Percentiles rank a stretch among this genome's conserved stretches.
phyloP scores from a whole-genome alignment of 441 rosid species.

The Hura crepitans region DNA sequence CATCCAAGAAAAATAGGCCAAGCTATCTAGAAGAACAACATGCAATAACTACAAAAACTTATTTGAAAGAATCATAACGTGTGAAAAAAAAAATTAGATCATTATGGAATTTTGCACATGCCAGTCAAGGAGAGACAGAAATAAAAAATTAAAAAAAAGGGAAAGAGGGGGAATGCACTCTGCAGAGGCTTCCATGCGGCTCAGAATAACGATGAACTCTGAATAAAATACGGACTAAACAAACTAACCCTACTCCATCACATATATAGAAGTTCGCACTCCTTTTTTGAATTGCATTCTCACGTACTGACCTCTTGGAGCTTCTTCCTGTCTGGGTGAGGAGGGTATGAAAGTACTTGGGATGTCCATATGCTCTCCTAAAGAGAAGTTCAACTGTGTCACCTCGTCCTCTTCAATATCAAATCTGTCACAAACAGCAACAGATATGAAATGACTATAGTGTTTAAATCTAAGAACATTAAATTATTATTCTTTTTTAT shows the following conservation, averaged over 20 bases:
- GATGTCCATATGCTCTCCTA: slow-evolving; percentile 46
- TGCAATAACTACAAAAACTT: no score
- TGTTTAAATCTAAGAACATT: neutral
- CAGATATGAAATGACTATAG: neutral
- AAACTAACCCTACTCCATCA: no score
- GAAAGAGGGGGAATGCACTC: no score
- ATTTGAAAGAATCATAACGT: no score
- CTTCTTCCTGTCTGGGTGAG: slow-evolving; percentile 44
- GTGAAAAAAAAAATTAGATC: neutral
- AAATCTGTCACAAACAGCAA: slow-evolving; percentile 49
- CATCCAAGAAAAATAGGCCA: neutral
- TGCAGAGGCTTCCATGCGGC: no score
- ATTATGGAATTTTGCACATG: neutral
- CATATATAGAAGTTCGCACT: no score
- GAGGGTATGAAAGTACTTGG: slow-evolving; percentile 49
- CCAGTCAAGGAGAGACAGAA: neutral
- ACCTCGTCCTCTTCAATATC: slow-evolving; percentile 71
- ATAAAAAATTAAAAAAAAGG: neutral
- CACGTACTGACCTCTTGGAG: slow-evolving; percentile 58
- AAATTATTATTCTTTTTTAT: neutral
- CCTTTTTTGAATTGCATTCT: no score
- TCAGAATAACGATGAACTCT: no score
- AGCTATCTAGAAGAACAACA: neutral
- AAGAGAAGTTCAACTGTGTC: slow-evolving; percentile 48
- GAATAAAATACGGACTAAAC: no score